phyloP scores from a whole-genome alignment of 148 eudicot species.

The Arbutus unedo region DNA sequence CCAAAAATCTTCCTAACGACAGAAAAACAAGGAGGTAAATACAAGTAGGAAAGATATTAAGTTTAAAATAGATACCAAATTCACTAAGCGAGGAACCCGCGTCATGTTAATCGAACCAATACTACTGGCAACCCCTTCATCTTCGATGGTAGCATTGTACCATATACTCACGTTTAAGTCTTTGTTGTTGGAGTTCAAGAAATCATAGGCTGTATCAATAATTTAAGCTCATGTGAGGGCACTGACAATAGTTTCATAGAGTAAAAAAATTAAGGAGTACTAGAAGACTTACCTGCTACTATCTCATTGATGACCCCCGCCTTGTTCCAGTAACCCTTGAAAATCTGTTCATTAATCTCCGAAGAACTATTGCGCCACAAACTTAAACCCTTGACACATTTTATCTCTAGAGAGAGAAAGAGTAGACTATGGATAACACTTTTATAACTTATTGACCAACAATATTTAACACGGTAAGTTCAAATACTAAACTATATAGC shows the following conservation, averaged over 20 bases:
- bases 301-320: constrained; percentile 59
- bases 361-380: no score
- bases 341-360: no score
- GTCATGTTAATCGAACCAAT: no score
- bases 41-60: not conserved
- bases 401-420: no score
- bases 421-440: no score
- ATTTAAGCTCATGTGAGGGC: not conserved
- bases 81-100: constrained; percentile 72
- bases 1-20: not conserved
- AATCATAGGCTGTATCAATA: constrained; percentile 68
- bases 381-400: no score
- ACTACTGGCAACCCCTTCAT: constrained; percentile 24
- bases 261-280: not conserved
- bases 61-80: constrained; percentile 59
- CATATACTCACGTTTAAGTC: constrained; percentile 69
- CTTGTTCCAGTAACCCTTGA: no score
- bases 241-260: not conserved
- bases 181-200: constrained; percentile 52
- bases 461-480: no score
- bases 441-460: no score
- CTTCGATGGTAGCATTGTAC: constrained; percentile 75
- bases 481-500: no score
- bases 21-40: not conserved
- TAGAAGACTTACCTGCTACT: constrained; percentile 47